These are phyloP conservation scores for sweet orange (Citrus sinensis) DNA, from an alignment of 345 rosid species.

Conservation along the genomic window DVS_A1.0 CM039166.1:11967001-11967500, in stretches of 20 bases:
- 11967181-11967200: neutral
- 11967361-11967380: neutral
- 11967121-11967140: constrained; percentile 29
- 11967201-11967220: neutral
- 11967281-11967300: neutral
- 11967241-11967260: neutral
- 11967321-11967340: neutral
- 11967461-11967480: neutral
- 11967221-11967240: neutral
- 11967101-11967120: constrained; percentile 27
- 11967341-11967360: neutral
- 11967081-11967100: constrained; percentile 20
- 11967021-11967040: constrained; percentile 25
- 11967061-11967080: constrained; percentile 26
- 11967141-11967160: too few relatives aligned
- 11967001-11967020: constrained; percentile 24
- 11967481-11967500: neutral
- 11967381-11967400: neutral
- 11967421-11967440: too few relatives aligned
- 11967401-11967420: neutral
- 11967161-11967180: neutral
- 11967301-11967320: neutral
- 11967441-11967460: too few relatives aligned
- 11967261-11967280: neutral
- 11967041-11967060: constrained; percentile 31